Evolutionary conservation across 495 filamentous ascomycete genomes (phyloP).

Genomic region (Glonium stellatum): DNA sequence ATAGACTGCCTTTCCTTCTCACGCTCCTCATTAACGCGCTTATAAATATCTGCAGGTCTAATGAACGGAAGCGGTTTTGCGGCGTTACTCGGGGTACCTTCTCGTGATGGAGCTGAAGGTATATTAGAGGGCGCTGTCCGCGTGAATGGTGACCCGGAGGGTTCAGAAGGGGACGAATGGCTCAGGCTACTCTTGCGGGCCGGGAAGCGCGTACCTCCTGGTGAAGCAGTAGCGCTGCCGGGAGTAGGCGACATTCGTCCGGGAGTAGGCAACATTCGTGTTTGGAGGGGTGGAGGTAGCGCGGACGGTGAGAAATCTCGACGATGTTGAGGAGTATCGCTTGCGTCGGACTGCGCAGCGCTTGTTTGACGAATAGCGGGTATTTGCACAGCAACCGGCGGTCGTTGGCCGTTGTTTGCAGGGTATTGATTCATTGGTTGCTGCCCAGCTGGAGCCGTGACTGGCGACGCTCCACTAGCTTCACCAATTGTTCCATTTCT

Average conservation of each 20-base stretch:
- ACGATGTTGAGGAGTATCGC: conserved; percentile 27
- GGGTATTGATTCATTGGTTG: conserved; percentile 2
- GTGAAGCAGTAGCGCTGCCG: conserved; percentile 9
- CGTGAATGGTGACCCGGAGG: conserved; percentile 9
- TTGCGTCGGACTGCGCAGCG: conserved; percentile 23
- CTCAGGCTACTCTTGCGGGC: conserved; percentile 56
- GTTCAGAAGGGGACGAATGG: conserved; percentile 35
- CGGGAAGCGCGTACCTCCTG: conserved; percentile 38
- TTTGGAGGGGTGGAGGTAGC: conserved; percentile 32
- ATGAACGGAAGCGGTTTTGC: conserved; percentile 56
- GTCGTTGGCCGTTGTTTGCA: not conserved
- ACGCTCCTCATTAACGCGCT: conserved; percentile 60
- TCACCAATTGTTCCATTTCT: not conserved
- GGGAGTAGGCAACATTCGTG: conserved; percentile 23
- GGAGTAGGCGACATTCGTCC: conserved; percentile 23
- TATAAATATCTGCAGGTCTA: conserved; percentile 74
- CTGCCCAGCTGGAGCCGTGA: conserved; percentile 3
- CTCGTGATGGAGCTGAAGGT: conserved; percentile 22
- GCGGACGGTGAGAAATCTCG: conserved; percentile 38
- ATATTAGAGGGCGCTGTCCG: not conserved
- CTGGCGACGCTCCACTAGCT: not conserved
- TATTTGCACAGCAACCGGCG: not conserved
- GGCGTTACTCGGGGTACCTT: conserved; percentile 23
- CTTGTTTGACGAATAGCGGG: conserved; percentile 16
- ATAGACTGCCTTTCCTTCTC: conserved; percentile 48